phyloP scores from a whole-genome alignment of 2,329 filamentous ascomycete species.

The Hypoxylon sp. region DNA sequence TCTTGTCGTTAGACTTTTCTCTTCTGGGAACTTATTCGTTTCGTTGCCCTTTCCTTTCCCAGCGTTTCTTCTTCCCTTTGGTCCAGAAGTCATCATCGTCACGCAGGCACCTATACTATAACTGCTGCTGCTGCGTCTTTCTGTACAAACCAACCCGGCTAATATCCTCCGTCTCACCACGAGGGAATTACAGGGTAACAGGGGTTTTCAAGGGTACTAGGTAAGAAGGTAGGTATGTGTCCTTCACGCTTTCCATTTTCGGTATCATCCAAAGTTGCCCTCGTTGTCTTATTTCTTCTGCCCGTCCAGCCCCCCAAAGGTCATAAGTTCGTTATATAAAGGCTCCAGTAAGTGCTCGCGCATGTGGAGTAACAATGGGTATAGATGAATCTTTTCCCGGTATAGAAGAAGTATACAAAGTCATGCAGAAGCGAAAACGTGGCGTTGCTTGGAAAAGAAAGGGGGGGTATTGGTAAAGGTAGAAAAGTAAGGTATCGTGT shows the following conservation, averaged over 20 bases:
- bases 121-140: constrained; percentile 21
- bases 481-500: constrained; percentile 6
- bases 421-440: constrained; percentile 31
- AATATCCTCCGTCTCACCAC: constrained; percentile 9
- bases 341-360: constrained; percentile 32
- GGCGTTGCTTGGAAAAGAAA: constrained; percentile 8
- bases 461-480: background rate
- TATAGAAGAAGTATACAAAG: constrained; percentile 47
- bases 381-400: constrained; percentile 33
- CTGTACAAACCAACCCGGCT: constrained; percentile 19
- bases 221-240: constrained; percentile 14
- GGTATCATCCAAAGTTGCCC: constrained; percentile 26
- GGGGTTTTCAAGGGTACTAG: background rate
- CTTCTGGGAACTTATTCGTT: constrained; percentile 26
- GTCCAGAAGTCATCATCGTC: constrained; percentile 26
- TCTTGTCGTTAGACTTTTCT: constrained; percentile 44
- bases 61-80: background rate
- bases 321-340: constrained; percentile 37
- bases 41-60: constrained; percentile 19
- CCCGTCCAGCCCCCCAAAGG: constrained; percentile 15
- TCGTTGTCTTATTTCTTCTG: constrained; percentile 21
- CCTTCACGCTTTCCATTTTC: constrained; percentile 23
- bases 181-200: background rate
- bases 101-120: constrained; percentile 2
- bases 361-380: constrained; percentile 32